Percentiles rank a stretch among this genome's conserved stretches.
Conservation (phyloP, 768 basidiomycete genomes). For the Russula brevipes region DNA sequence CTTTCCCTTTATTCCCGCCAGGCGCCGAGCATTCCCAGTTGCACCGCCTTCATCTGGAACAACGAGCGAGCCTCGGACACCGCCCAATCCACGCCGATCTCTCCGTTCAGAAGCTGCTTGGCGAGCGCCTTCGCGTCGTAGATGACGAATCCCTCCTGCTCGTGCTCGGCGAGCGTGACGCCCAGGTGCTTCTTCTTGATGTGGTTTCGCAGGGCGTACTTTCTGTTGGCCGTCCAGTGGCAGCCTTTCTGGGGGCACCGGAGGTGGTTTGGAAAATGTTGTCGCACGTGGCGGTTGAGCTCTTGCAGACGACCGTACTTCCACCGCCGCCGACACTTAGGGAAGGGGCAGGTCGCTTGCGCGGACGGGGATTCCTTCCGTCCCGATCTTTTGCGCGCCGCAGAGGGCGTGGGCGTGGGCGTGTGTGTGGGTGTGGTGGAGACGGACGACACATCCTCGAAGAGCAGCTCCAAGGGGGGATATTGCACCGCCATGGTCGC, state of each 20-base stretch:
- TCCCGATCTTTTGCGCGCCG: not conserved
- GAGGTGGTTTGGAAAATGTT: not conserved
- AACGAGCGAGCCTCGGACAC: not conserved
- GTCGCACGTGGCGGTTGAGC: not conserved
- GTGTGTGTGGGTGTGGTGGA: not conserved
- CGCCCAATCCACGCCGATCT: not conserved
- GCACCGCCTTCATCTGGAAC: not conserved
- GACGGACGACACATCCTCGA: no score
- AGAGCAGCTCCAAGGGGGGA: not conserved
- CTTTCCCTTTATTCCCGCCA: not conserved
- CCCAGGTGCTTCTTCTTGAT: not conserved
- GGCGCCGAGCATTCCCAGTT: not conserved
- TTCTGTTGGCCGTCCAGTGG: not conserved
- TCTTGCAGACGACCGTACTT: not conserved
- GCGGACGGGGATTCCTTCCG: not conserved
- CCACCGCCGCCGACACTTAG: not conserved
- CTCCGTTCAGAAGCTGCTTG: not conserved
- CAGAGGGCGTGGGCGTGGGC: not conserved
- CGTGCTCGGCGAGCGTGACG: not conserved
- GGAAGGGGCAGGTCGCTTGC: not conserved
- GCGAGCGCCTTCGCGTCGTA: not conserved
- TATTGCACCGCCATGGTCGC: no score
- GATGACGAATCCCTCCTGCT: not conserved
- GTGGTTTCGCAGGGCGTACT: not conserved
- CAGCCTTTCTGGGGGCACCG: not conserved